These are phyloP conservation scores for Arabis alpina DNA, from an alignment of 345 rosid species.

Conservation along the genomic window DNA sequence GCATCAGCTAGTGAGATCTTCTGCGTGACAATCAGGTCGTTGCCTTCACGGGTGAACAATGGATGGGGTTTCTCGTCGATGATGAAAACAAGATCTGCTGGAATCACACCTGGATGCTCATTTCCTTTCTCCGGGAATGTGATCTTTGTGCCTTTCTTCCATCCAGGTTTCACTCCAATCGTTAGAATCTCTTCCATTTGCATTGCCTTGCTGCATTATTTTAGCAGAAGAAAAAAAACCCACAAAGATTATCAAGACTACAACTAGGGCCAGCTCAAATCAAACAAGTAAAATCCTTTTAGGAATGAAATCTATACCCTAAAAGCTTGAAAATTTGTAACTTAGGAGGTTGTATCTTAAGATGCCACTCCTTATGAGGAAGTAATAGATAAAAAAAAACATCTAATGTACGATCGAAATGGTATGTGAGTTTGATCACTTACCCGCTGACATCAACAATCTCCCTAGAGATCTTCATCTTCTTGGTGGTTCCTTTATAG, in stretches of 20 bases:
- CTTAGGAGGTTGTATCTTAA: background rate
- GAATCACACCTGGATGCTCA: constrained; percentile 47
- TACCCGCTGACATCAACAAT: constrained; percentile 58
- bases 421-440: constrained; percentile 28
- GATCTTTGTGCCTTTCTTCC: constrained; percentile 65
- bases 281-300: background rate
- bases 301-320: background rate
- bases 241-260: constrained; percentile 3
- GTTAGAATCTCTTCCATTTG: constrained; percentile 50
- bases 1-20: constrained; percentile 62
- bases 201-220: constrained; percentile 45
- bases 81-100: constrained; percentile 58
- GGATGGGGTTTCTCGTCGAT: constrained; percentile 69
- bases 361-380: background rate
- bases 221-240: background rate
- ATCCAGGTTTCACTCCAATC: constrained; percentile 57
- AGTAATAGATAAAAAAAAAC: constrained; percentile 2
- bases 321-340: background rate
- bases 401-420: background rate
- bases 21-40: constrained; percentile 53
- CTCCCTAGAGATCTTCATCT: constrained; percentile 51
- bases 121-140: constrained; percentile 61
- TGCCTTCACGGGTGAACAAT: constrained; percentile 61
- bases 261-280: constrained; percentile 11
- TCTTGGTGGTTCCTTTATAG: too few relatives aligned